phyloP scores from a whole-genome alignment of 1,284 basidiomycete species.

The Hypsizygus ulmarius region DNA sequence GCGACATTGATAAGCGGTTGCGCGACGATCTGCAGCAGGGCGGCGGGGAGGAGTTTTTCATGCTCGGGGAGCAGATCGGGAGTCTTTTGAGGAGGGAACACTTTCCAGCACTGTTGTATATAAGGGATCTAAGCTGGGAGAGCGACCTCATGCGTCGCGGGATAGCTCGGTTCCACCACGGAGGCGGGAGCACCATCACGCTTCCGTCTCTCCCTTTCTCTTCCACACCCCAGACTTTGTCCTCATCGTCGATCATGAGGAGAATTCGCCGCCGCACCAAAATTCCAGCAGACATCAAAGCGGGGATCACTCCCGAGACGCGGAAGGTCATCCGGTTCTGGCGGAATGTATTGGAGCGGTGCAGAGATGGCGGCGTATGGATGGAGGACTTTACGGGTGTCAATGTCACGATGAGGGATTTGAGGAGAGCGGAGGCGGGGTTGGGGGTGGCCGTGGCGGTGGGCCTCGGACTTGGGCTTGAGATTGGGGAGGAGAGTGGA shows the following conservation, averaged over 20 bases:
- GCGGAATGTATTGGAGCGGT: conserved; percentile 44
- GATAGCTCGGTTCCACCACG: conserved; percentile 9
- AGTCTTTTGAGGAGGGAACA: conserved; percentile 54
- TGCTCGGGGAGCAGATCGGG: conserved; percentile 60
- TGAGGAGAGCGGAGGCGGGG: conserved; percentile 27
- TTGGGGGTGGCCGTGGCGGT: background rate
- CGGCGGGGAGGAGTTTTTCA: conserved; percentile 53
- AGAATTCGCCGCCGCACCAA: no score
- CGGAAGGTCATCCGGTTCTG: conserved; percentile 46
- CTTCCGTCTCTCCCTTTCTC: background rate
- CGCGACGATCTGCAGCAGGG: conserved; percentile 31
- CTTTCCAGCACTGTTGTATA: conserved; percentile 59
- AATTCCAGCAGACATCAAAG: no score
- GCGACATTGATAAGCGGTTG: conserved; percentile 65
- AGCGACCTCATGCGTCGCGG: conserved; percentile 37
- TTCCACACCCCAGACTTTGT: background rate
- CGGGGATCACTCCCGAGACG: conserved; percentile 7
- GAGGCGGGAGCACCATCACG: conserved; percentile 10
- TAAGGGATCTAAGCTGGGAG: conserved; percentile 58
- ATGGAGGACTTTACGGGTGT: conserved; percentile 54
- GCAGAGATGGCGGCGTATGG: conserved; percentile 48
- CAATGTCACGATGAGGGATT: conserved; percentile 34
- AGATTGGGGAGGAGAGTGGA: no score
- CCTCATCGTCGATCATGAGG: no score
- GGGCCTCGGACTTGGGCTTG: no score